Evolutionary conservation across 495 filamentous ascomycete species (phyloP), one percentile per base, ranked within the genome.

Genomic region (Penicillium flavigenum): DNA sequence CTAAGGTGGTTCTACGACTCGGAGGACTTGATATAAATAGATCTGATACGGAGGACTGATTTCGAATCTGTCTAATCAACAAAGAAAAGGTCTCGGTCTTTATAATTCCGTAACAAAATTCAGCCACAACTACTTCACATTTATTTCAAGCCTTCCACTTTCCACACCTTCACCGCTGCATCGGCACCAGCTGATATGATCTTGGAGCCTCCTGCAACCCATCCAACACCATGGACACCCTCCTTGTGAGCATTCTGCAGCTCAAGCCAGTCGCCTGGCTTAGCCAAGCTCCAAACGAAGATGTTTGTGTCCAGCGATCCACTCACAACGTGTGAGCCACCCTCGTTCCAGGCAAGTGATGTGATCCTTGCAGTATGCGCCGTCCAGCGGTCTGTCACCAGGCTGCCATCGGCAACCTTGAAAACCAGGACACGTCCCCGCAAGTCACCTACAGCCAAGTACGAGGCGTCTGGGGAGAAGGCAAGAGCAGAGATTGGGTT

Each of bases 131-230:
- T 29, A 27, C 20, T 20, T 27, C 4, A 55, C 22, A 48, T 42
- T 54, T 50, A 88, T 74, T 80, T 71, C 63, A 88, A 58, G 1
- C 84, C 84, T 61, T 86, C 80, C 3, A 96, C 85, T 58, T 77
- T 81, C 94, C 94, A 98, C 44, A 91, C 79, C 81, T 96, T 98
- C 22, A 98, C 82, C 0, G 89, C 85, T 43, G 90, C 92, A 81
- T 98, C 94, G 2, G 87, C 90, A 11, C 94, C 94, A 26, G 82
- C 83, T 60, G 86, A 93, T 2, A 87, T 83, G 31, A 97, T 80
- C 73, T 81, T 89, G n/a, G 74, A 72, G n/a, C 75, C 77, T 22
- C 77, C 83, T 8, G 82, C 82, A 17, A 89, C 80, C 95, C 94
- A 98, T 9, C 77, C 82, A 5, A 98, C 92, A 4, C 88, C 92